Percentiles rank a stretch among this genome's conserved stretches.
These are phyloP conservation scores for Podila horticola DNA, from an alignment of 192 early-diverging fungal genomes.

Conservation along the genomic window DNA sequence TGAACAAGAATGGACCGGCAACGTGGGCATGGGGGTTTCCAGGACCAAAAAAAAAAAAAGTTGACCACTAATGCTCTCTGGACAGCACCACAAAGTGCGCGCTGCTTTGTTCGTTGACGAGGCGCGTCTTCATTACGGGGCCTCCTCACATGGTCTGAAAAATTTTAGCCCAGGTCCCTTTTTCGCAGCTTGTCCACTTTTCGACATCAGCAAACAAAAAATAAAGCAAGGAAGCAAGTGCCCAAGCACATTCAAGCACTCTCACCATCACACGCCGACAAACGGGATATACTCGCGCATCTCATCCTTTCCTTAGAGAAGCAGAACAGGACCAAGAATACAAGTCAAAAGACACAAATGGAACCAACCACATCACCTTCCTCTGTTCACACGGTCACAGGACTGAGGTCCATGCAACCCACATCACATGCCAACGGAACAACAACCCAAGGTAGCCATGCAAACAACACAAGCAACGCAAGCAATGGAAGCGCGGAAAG, in stretches of 20 bases:
- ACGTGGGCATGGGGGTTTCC: too few relatives aligned
- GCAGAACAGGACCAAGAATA: neutral
- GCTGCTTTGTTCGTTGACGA: too few relatives aligned
- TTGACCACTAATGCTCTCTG: too few relatives aligned
- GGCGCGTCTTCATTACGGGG: too few relatives aligned
- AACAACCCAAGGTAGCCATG: neutral
- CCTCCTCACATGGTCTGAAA: neutral
- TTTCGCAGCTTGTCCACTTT: neutral
- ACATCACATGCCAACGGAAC: neutral
- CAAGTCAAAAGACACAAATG: constrained; percentile 4
- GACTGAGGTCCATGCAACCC: constrained; percentile 7
- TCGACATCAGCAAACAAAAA: neutral
- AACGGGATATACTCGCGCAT: too few relatives aligned
- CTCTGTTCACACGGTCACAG: constrained; percentile 13
- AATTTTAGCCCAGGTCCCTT: neutral
- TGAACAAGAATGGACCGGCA: too few relatives aligned
- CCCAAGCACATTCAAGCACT: neutral
- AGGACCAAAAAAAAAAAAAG: too few relatives aligned
- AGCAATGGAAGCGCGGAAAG: neutral
- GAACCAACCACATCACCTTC: constrained; percentile 17
- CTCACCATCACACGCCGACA: too few relatives aligned
- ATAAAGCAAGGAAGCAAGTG: neutral
- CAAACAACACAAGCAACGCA: neutral
- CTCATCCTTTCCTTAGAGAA: too few relatives aligned
- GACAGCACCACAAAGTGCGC: too few relatives aligned